Evolutionary conservation across 768 basidiomycete species (phyloP).

Genomic region (Mycena metata): DNA sequence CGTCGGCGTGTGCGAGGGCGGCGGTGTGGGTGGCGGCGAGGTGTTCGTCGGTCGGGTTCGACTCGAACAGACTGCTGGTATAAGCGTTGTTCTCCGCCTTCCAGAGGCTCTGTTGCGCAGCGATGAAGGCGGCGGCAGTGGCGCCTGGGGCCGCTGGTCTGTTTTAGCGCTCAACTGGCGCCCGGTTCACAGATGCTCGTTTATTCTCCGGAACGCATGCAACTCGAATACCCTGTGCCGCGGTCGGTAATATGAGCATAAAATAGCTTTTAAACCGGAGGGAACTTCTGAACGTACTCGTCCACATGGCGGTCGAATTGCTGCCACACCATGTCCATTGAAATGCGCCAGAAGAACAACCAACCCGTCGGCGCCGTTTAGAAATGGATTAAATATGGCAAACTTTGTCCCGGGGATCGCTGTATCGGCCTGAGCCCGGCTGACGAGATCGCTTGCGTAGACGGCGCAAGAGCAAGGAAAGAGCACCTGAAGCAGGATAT

Average conservation of each 20-base stretch:
- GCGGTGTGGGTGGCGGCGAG: too few species aligned
- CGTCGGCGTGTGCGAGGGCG: too few species aligned
- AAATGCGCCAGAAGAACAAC: conserved; percentile 25
- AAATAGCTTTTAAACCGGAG: too few species aligned
- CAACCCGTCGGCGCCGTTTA: conserved; percentile 1
- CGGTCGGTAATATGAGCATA: background rate
- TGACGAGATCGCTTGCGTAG: conserved; percentile 21
- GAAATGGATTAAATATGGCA: too few species aligned
- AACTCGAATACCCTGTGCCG: conserved; percentile 20
- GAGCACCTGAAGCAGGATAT: conserved; percentile 19
- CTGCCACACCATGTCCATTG: conserved; percentile 25
- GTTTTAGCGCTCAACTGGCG: too few species aligned
- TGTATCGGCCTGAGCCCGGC: conserved; percentile 8
- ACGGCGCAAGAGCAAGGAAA: conserved; percentile 22
- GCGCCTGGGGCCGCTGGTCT: too few species aligned
- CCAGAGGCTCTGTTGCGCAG: background rate
- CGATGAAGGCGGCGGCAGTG: background rate
- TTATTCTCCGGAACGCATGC: conserved; percentile 13
- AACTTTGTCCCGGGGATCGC: conserved; percentile 7
- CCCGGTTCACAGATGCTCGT: conserved; percentile 8
- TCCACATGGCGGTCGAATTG: conserved; percentile 17
- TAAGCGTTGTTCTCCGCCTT: background rate
- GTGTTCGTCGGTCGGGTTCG: too few species aligned
- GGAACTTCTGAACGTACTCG: conserved; percentile 3
- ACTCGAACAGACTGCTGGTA: background rate